Percentiles rank a stretch among this genome's conserved stretches.
Evolutionary conservation across 163 green algal genomes (phyloP).

Genomic region (Chlamydomonas reinhardtii): DNA sequence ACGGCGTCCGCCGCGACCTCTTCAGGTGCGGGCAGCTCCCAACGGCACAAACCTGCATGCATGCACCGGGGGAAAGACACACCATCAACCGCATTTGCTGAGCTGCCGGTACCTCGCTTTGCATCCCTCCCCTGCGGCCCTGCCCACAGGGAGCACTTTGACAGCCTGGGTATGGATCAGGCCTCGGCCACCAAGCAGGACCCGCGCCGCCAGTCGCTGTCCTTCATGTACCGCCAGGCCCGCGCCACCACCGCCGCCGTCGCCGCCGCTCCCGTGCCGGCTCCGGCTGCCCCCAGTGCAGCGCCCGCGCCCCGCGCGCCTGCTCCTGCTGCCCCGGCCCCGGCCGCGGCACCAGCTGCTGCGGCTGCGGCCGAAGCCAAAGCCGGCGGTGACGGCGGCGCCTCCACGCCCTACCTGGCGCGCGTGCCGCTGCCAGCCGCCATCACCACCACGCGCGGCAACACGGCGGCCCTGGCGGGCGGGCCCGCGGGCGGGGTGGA

Average conservation of each 20-base stretch:
- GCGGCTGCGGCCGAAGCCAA: neutral
- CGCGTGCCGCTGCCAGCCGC: neutral
- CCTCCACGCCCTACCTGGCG: neutral
- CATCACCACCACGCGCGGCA: conserved; percentile 14
- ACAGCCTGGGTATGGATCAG: conserved; percentile 46
- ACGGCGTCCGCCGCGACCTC: conserved; percentile 42
- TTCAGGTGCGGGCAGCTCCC: conserved; percentile 48
- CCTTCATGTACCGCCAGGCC: conserved; percentile 26
- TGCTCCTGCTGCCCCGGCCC: neutral
- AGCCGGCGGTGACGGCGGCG: neutral
- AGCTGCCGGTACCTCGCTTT: too few species aligned
- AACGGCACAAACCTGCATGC: too few species aligned
- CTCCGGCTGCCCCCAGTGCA: neutral
- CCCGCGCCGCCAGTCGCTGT: conserved; percentile 32
- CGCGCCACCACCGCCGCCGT: neutral
- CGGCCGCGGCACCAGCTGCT: neutral
- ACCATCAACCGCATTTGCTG: too few species aligned
- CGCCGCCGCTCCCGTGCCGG: neutral
- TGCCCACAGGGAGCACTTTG: conserved; percentile 41
- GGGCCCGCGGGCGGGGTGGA: too few species aligned
- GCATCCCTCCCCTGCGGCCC: neutral
- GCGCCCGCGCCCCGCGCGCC: neutral
- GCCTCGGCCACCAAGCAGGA: conserved; percentile 36
- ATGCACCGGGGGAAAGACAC: too few species aligned
- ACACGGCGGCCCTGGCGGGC: neutral